Percentiles rank a stretch among this genome's conserved stretches.
Evolutionary conservation across 441 rosid genomes (phyloP).

Genomic region (Bocquillonia castaneifolia): DNA sequence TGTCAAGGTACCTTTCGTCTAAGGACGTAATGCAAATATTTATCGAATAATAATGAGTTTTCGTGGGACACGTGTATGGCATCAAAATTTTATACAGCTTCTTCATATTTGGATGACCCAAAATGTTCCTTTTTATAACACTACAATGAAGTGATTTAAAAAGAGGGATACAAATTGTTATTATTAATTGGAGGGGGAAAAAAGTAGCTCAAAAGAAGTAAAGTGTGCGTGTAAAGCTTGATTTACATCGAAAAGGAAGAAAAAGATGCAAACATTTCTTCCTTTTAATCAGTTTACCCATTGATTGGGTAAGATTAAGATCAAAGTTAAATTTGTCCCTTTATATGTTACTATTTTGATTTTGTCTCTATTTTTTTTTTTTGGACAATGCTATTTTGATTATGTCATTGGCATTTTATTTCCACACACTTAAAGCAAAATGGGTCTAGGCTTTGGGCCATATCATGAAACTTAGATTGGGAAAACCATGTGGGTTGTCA

Average conservation of each 20-base stretch:
- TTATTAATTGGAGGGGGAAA: background rate
- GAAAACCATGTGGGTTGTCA: too few species aligned
- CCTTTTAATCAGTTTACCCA: too few species aligned
- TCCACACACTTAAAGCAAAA: background rate
- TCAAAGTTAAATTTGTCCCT: background rate
- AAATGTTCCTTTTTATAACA: background rate
- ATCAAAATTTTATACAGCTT: background rate
- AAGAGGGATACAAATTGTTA: background rate
- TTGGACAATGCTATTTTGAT: background rate
- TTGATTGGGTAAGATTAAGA: too few species aligned
- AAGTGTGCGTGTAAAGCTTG: slow-evolving; percentile 13
- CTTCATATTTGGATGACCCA: slow-evolving; percentile 15
- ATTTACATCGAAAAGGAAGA: slow-evolving; percentile 17
- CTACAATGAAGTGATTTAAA: slow-evolving; percentile 18
- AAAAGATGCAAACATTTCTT: background rate
- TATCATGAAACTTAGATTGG: too few species aligned
- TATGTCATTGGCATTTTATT: background rate
- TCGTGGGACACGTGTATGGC: slow-evolving; percentile 25
- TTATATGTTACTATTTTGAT: background rate
- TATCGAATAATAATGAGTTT: background rate
- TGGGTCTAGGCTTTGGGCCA: background rate
- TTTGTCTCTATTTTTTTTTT: too few species aligned
- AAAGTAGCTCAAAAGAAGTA: slow-evolving; percentile 5
- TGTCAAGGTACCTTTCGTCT: background rate
- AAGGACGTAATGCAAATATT: slow-evolving; percentile 9